Evolutionary conservation across 2,329 filamentous ascomycete genomes (phyloP).

Genomic region (Diaporthe sp.): DNA sequence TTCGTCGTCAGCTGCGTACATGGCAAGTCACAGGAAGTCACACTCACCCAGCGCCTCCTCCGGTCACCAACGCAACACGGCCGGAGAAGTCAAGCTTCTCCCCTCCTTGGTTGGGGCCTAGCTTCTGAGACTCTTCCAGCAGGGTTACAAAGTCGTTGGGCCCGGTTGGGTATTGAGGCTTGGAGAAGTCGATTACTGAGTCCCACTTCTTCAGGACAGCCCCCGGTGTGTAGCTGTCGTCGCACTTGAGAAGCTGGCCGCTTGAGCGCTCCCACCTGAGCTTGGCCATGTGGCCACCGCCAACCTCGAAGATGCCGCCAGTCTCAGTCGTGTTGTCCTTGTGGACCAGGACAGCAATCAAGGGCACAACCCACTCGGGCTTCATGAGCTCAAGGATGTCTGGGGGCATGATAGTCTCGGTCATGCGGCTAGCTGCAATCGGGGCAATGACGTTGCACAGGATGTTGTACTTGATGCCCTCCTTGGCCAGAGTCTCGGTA

Average conservation of each 20-base stretch:
- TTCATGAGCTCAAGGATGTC: conserved; percentile 87
- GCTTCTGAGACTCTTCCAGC: conserved; percentile 85
- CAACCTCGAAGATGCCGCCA: conserved; percentile 92
- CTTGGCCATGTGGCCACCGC: conserved; percentile 93
- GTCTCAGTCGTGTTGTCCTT: conserved; percentile 85
- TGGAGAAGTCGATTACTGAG: conserved; percentile 86
- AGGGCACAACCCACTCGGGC: conserved; percentile 94
- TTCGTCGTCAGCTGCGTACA: conserved; percentile 32
- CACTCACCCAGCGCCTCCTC: conserved; percentile 81
- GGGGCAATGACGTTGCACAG: conserved; percentile 94
- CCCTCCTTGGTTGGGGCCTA: conserved; percentile 78
- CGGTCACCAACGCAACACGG: conserved; percentile 88
- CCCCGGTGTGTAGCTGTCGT: conserved; percentile 88
- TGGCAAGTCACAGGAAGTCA: neutral
- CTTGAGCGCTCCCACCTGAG: conserved; percentile 93
- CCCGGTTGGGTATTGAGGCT: conserved; percentile 85
- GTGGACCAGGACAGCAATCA: conserved; percentile 91
- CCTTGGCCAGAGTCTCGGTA: conserved; percentile 97
- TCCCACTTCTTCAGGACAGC: conserved; percentile 92
- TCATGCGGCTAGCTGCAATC: conserved; percentile 96
- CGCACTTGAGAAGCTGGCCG: conserved; percentile 90
- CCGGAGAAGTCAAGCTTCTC: conserved; percentile 85
- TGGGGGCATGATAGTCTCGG: conserved; percentile 94
- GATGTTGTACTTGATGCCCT: conserved; percentile 98
- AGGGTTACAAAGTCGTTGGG: conserved; percentile 90